Conservation (phyloP, 805 yeast species). For the Kuraishia ogatae region DNA sequence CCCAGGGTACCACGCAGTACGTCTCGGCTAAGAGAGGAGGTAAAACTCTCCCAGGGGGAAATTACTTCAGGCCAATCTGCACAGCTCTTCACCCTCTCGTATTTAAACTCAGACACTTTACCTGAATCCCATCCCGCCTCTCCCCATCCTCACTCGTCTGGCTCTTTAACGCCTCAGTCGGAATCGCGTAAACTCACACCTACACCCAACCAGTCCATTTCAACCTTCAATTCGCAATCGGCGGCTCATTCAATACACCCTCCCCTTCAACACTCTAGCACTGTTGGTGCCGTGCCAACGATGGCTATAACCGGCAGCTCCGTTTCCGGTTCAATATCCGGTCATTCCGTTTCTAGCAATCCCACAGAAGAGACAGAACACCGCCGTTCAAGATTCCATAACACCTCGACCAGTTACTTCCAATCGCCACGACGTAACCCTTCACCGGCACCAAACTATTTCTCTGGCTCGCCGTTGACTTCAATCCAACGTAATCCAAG, state of each 20-base stretch:
- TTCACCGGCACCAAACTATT: constrained; percentile 34
- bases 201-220: background rate
- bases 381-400: background rate
- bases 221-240: background rate
- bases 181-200: background rate
- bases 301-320: too few relatives aligned
- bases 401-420: background rate
- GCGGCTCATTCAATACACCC: background rate
- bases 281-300: background rate
- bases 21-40: too few relatives aligned
- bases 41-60: too few relatives aligned
- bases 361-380: background rate
- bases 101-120: background rate
- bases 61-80: too few relatives aligned
- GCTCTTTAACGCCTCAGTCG: background rate
- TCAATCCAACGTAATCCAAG: constrained; percentile 48
- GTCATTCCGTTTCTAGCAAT: too few relatives aligned
- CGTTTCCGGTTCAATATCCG: too few relatives aligned
- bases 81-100: background rate
- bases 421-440: constrained; percentile 49
- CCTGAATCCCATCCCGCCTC: background rate
- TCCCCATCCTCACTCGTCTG: background rate
- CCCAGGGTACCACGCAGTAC: too few relatives aligned
- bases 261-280: background rate
- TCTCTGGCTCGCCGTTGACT: constrained; percentile 39